Conservation (phyloP, 2,329 filamentous ascomycete genomes). For the Colletotrichum incanum region DNA sequence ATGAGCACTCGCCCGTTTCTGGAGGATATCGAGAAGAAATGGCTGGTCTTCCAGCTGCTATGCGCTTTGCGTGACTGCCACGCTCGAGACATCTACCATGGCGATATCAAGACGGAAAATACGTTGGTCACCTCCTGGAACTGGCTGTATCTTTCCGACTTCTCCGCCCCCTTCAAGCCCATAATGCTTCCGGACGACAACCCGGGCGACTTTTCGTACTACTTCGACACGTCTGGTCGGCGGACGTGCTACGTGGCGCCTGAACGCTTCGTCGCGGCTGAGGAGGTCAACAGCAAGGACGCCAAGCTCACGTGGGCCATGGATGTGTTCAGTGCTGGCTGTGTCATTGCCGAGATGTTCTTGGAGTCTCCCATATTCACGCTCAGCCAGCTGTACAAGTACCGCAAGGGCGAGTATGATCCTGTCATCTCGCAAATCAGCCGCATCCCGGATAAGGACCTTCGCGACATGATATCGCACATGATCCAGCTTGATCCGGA, state of each 20-base stretch:
- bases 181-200: conserved; percentile 96
- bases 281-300: conserved; percentile 74
- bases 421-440: conserved; percentile 84
- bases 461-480: conserved; percentile 90
- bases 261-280: conserved; percentile 86
- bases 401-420: conserved; percentile 92
- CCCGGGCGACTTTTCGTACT: conserved; percentile 97
- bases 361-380: conserved; percentile 97
- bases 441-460: conserved; percentile 89
- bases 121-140: conserved; percentile 98
- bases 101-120: conserved; percentile 99
- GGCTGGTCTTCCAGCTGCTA: conserved; percentile 95
- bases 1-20: conserved; percentile 96
- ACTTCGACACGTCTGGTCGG: conserved; percentile 93
- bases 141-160: conserved; percentile 98
- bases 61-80: conserved; percentile 95
- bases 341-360: conserved; percentile 96
- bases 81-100: conserved; percentile 89
- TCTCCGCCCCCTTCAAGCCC: conserved; percentile 95
- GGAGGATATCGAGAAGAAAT: conserved; percentile 98
- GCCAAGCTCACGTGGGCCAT: conserved; percentile 88
- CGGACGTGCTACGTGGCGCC: conserved; percentile 96
- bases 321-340: conserved; percentile 98
- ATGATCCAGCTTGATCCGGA: conserved; percentile 98
- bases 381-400: conserved; percentile 96